phyloP scores from a whole-genome alignment of 768 basidiomycete genomes.

The Roridomyces roridus region DNA sequence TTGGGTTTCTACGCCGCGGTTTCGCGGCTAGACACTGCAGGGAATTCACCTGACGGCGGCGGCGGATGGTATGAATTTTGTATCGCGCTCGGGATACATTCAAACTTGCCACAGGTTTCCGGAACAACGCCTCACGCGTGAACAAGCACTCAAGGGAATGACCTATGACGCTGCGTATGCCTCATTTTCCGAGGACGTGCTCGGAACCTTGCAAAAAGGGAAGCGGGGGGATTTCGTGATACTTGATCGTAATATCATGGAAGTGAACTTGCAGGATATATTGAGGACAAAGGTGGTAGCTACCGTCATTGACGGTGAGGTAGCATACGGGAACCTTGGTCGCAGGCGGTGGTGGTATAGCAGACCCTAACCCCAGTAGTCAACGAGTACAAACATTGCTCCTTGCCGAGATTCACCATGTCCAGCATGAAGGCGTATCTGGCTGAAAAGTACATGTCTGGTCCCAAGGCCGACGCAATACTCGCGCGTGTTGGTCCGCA shows the following conservation, averaged over 20 bases:
- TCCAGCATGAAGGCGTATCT: constrained; percentile 80
- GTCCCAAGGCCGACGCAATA: constrained; percentile 95
- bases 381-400: too few species aligned
- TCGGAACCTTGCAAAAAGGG: constrained; percentile 77
- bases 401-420: constrained; percentile 34
- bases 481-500: constrained; percentile 65
- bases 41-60: constrained; percentile 81
- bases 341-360: background rate
- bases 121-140: constrained; percentile 74
- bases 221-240: constrained; percentile 91
- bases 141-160: constrained; percentile 89
- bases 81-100: background rate
- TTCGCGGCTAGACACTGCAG: constrained; percentile 69
- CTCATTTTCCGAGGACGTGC: constrained; percentile 71
- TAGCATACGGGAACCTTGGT: constrained; percentile 58
- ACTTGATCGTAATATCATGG: constrained; percentile 83
- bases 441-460: constrained; percentile 94
- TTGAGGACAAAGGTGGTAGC: constrained; percentile 68
- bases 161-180: constrained; percentile 91
- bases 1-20: constrained; percentile 91
- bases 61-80: constrained; percentile 72
- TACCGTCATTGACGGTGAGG: constrained; percentile 77
- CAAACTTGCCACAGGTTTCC: constrained; percentile 62
- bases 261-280: constrained; percentile 63
- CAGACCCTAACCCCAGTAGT: too few species aligned